Conservation (phyloP, 148 eudicot species). For the Rhododendron ferrugineum region DNA sequence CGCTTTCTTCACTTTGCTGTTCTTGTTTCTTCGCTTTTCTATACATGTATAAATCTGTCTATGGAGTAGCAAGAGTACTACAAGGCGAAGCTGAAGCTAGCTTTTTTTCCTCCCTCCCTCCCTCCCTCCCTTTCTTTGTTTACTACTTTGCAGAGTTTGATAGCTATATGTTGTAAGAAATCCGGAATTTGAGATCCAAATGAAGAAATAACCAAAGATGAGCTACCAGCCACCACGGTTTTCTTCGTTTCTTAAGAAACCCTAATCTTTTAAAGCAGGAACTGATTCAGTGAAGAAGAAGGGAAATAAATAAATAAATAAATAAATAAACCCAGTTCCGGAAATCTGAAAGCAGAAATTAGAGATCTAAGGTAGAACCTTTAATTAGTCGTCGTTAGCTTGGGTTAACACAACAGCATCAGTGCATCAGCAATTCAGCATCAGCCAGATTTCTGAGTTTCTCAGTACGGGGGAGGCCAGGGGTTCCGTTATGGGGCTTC, state of each 20-base stretch:
- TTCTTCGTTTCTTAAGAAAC: background rate
- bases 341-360: background rate
- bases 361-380: background rate
- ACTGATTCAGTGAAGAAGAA: background rate
- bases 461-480: background rate
- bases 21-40: too few species aligned
- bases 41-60: too few species aligned
- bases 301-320: too few species aligned
- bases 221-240: background rate
- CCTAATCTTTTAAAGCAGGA: background rate
- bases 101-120: too few species aligned
- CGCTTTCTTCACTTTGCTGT: background rate
- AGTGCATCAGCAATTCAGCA: too few species aligned
- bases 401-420: background rate
- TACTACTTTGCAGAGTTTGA: too few species aligned
- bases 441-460: background rate
- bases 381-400: background rate
- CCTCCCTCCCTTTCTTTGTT: background rate
- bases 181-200: too few species aligned
- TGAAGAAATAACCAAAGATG: background rate
- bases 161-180: too few species aligned
- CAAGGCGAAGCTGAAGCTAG: background rate
- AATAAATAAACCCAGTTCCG: background rate
- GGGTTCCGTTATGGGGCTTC: background rate
- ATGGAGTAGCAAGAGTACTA: too few species aligned